Base-by-base conservation (phyloP, 192 early-diverging fungal genomes). In the Lobosporangium transversale region DNA sequence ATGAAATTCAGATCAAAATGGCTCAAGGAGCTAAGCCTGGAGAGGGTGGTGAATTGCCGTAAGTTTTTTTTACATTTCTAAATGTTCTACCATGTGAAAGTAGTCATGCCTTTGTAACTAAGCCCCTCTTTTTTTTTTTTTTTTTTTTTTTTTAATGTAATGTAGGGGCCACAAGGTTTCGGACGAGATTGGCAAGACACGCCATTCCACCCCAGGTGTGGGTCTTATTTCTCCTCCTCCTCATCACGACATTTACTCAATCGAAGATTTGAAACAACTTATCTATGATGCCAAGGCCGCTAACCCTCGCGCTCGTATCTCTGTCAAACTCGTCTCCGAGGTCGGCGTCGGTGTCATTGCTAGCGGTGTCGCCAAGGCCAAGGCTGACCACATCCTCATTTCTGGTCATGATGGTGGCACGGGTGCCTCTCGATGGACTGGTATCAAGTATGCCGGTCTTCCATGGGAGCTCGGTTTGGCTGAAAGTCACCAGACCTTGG, bases 1-100 rank as follows among this genome's bases (percentile, higher is more conserved):
- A 99, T 62, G 96, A 99, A 84, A 87, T 99, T 23, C 97, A 99
- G 76, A 99, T 99, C 89, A 99, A 99, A 87, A 94, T 99, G 91
- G 97, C 97, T 7, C 97, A 99, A 81, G 97, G 97, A 58, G 97
- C 97, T 48, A 99, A 98, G 84, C 95, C 97, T 18, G 97, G 97
- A 51, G 96, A 99, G 84, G 96, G 97, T 65, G 97, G 96, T 83
- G 90, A 95, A 83, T 75, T 91, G 47, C 89, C 88, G 66, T 79
- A 66, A 63, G 65, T 79, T 10, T 66, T n/a, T n/a, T n/a, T n/a
- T n/a, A n/a, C n/a, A n/a, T n/a, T n/a, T n/a, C n/a, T n/a, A n/a
- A n/a, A n/a, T n/a, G n/a, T n/a, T n/a, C n/a, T n/a, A n/a, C 37
- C 37, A 40, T 14, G 37, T 14, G 37, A 40, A 14, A 12, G 12